Conservation (phyloP, 805 yeast species). For the Nematodospora valgi region DNA sequence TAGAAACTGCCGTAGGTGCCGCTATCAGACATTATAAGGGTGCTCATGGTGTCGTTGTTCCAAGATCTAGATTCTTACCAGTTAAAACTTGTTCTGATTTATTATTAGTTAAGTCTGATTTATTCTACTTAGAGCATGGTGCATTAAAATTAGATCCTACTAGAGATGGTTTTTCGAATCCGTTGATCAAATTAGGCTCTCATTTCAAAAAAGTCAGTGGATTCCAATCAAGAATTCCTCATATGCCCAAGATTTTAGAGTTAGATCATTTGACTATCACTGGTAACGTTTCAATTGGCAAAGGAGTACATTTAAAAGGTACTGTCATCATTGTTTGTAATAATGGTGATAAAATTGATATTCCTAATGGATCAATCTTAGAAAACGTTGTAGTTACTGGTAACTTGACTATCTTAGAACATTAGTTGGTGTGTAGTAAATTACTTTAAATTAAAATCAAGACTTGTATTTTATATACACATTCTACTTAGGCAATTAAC, state of each 20-base stretch:
- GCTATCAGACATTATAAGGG: slow-evolving; percentile 93
- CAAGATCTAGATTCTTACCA: slow-evolving; percentile 96
- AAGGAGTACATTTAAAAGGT: slow-evolving; percentile 87
- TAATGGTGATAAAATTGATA: slow-evolving; percentile 94
- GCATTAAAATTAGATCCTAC: slow-evolving; percentile 77
- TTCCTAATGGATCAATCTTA: slow-evolving; percentile 92
- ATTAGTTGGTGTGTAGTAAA: slow-evolving; percentile 33
- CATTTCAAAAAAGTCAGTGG: slow-evolving; percentile 94
- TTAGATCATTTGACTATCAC: slow-evolving; percentile 96
- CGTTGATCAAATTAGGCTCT: slow-evolving; percentile 92
- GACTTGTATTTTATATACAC: too few species aligned
- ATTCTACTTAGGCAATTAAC: slow-evolving; percentile 6
- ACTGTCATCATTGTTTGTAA: slow-evolving; percentile 97
- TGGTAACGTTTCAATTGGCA: slow-evolving; percentile 92
- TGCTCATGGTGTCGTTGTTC: slow-evolving; percentile 97
- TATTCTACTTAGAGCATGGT: slow-evolving; percentile 89
- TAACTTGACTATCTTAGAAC: slow-evolving; percentile 90
- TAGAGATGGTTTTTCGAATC: slow-evolving; percentile 88
- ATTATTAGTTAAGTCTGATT: slow-evolving; percentile 90
- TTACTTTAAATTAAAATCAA: neutral
- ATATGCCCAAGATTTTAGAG: slow-evolving; percentile 94
- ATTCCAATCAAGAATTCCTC: slow-evolving; percentile 85
- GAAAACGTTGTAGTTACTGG: slow-evolving; percentile 98
- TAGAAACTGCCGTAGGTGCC: slow-evolving; percentile 99
- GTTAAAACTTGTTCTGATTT: slow-evolving; percentile 97